Conservation (phyloP, 495 filamentous ascomycete species). For the Penicillium pancosmium region DNA sequence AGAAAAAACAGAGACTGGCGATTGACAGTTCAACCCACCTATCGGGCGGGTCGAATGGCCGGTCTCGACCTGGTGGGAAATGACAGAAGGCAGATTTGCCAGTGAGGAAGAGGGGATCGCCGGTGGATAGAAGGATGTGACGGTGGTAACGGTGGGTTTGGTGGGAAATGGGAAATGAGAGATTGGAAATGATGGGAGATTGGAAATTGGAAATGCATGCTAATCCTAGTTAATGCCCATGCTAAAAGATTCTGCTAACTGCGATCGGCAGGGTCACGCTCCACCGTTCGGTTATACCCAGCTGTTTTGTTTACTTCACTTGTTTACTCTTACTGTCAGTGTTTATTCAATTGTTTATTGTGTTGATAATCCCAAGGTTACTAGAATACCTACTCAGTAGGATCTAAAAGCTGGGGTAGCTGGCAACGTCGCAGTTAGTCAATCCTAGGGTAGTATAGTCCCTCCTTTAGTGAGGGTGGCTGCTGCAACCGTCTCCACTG, state of each 20-base stretch:
- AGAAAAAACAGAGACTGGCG: neutral
- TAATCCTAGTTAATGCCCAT: no score
- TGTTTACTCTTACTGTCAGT: neutral
- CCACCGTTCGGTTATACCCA: neutral
- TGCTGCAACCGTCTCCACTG: neutral
- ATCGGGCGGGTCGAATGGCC: constrained; percentile 9
- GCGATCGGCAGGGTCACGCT: constrained; percentile 7
- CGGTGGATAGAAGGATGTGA: constrained; percentile 14
- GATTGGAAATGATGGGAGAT: no score
- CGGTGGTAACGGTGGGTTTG: constrained; percentile 19
- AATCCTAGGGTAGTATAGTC: no score
- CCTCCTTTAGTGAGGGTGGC: neutral
- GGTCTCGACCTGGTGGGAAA: constrained; percentile 22
- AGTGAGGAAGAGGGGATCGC: neutral
- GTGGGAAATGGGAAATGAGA: constrained; percentile 3
- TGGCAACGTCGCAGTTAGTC: no score
- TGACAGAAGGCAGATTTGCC: constrained; percentile 11
- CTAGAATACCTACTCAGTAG: neutral
- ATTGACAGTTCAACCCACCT: constrained; percentile 2
- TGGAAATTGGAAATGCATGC: no score
- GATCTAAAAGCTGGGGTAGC: no score
- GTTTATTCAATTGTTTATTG: neutral
- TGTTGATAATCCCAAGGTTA: neutral
- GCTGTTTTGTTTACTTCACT: neutral
- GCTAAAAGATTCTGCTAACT: neutral